Percentiles rank a stretch among this genome's conserved stretches.
Conservation (phyloP, 176 grass and related monocot species). For the Hsuehochloa calcarea region DNA sequence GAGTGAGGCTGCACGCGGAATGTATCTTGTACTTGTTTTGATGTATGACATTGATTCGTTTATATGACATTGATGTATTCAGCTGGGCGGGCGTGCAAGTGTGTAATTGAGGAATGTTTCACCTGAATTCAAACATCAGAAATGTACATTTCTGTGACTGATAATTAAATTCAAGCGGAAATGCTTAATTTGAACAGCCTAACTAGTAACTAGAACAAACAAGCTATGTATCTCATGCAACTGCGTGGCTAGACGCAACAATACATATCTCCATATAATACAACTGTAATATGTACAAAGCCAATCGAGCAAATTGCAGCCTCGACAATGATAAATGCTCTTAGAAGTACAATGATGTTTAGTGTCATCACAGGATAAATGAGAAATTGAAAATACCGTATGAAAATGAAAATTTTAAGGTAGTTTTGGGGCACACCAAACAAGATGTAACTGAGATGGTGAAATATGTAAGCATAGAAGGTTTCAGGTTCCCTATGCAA, state of each 20-base stretch:
- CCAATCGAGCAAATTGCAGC: neutral
- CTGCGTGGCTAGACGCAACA: neutral
- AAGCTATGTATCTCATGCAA: neutral
- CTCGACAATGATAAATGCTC: neutral
- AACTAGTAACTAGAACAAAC: neutral
- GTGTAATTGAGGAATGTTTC: neutral
- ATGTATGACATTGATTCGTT: neutral
- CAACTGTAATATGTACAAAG: neutral
- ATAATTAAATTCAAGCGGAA: neutral
- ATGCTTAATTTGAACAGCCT: neutral
- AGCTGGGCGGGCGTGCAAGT: neutral
- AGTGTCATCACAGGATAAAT: neutral
- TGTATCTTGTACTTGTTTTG: neutral
- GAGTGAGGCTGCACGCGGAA: constrained; percentile 43
- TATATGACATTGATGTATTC: constrained; percentile 6
- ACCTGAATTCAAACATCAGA: neutral
- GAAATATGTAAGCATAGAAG: neutral
- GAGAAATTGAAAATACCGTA: neutral
- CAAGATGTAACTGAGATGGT: neutral
- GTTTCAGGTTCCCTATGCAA: neutral
- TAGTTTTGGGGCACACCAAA: neutral
- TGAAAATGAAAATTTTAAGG: neutral
- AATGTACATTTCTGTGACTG: neutral
- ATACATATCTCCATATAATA: neutral
- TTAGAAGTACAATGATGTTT: neutral